Conservation (phyloP, 2,329 filamentous ascomycete genomes). For the Madurella fahalii region DNA sequence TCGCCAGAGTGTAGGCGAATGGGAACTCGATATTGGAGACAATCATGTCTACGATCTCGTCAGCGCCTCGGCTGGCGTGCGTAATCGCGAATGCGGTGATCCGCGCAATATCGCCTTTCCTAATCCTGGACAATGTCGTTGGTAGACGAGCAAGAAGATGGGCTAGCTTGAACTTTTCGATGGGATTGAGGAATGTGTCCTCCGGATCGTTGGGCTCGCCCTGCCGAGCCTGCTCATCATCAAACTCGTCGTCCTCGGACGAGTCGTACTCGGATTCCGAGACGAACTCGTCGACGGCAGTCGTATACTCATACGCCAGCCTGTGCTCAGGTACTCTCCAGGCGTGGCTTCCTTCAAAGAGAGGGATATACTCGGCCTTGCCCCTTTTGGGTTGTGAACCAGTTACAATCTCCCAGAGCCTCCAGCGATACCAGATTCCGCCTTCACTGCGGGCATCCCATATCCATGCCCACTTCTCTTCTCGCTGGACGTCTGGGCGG, state of each 20-base stretch:
- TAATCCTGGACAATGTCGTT: constrained; percentile 65
- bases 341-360: constrained; percentile 72
- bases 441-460: constrained; percentile 78
- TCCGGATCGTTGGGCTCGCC: constrained; percentile 42
- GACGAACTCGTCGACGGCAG: constrained; percentile 71
- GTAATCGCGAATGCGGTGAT: constrained; percentile 85
- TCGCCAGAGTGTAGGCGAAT: constrained; percentile 67
- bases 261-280: constrained; percentile 84
- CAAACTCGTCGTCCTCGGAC: constrained; percentile 73
- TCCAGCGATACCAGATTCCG: constrained; percentile 90
- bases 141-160: constrained; percentile 82
- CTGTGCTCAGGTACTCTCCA: constrained; percentile 73
- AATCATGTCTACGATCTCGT: constrained; percentile 88
- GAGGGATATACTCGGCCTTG: constrained; percentile 52
- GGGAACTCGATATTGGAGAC: constrained; percentile 77
- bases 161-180: constrained; percentile 78
- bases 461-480: constrained; percentile 91
- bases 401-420: constrained; percentile 81
- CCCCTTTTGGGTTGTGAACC: constrained; percentile 47
- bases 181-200: constrained; percentile 69
- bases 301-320: constrained; percentile 77
- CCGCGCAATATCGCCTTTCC: constrained; percentile 80
- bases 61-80: constrained; percentile 77
- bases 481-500: constrained; percentile 72
- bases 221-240: constrained; percentile 51